Base-by-base conservation (phyloP, 1,139 yeast species). In the Candida gigantensis region DNA sequence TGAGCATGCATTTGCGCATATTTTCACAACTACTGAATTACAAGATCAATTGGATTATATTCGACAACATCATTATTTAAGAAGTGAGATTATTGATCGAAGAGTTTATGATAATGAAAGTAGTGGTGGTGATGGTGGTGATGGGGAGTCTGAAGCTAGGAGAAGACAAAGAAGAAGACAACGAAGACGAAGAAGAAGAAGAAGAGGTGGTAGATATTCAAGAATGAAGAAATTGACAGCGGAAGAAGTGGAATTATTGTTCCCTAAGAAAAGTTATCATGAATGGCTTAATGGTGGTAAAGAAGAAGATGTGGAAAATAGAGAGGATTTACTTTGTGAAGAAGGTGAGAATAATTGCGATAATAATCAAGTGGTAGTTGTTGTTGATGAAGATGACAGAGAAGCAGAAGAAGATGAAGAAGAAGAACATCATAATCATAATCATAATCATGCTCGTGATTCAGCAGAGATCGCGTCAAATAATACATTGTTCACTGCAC, bases 281-380 rank as follows among this genome's bases (percentile, higher is more conserved):
- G 74, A 77, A 43, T 80, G 86, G 86, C 55, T 78, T 27, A 65
- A 74, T 43, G 83, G 82, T 19, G 81, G 80, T n/a, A 60, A 63
- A 43, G 79, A 66, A 42, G 49, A 63, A 24, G 72, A 65, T 42
- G 51, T 46, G 14, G 62, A 60, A 35, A 50, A 51, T 24, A 47
- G 71, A 30, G 69, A 62, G 32, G 71, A 66, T 19, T 50, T 60
- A 6, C 47, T 67, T 14, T 59, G 59, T 34, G 74, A 68, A 46
- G 72, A 69, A 40, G 58, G 50, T 9, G 32, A 25, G 19, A 12
- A 23, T n/a, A 8, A 16, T 4, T 23, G 17, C 20, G 26, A 24
- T 13, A 5, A 42, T n/a, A 16, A 20, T 6, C 21, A 25, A 11
- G 24, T 24, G 10, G 41, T 29, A 19, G 32, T 25, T 8, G 12